Evolutionary conservation across 2,329 filamentous ascomycete genomes (phyloP).

Genomic region (Aureobasidium lini): DNA sequence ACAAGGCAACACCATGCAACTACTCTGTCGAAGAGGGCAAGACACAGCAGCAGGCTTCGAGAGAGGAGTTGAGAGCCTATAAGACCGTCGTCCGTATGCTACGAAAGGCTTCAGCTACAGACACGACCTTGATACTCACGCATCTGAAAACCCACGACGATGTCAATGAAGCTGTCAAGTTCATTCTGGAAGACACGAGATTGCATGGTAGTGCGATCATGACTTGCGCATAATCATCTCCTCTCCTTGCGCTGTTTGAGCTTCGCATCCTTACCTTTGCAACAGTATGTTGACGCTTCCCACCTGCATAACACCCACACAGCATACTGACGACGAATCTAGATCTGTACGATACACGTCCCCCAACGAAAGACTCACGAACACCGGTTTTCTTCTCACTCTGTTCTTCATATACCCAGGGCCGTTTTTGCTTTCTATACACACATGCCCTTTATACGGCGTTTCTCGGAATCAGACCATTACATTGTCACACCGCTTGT

Average conservation of each 20-base stretch:
- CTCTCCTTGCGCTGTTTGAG: neutral
- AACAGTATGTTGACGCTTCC: no score
- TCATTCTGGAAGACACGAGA: neutral
- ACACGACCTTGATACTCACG: neutral
- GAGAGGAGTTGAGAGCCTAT: conserved; percentile 6
- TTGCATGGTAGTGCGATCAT: neutral
- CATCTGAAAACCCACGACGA: neutral
- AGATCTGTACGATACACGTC: neutral
- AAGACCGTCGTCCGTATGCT: neutral
- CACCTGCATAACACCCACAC: no score
- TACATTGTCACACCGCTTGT: no score
- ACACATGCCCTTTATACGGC: neutral
- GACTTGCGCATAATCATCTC: neutral
- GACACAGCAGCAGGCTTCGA: conserved; percentile 10
- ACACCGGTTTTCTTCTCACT: neutral
- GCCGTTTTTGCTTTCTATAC: neutral
- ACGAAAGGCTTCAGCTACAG: neutral
- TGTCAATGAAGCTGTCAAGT: conserved; percentile 2
- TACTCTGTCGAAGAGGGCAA: conserved; percentile 12
- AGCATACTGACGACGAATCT: no score
- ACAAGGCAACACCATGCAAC: neutral
- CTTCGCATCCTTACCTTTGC: no score
- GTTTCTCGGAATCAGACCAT: neutral
- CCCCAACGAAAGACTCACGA: neutral
- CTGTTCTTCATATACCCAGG: neutral